Percentiles rank a stretch among this genome's conserved stretches.
Conservation (phyloP, 805 yeast species). For the Candida sakaeoensis region DNA sequence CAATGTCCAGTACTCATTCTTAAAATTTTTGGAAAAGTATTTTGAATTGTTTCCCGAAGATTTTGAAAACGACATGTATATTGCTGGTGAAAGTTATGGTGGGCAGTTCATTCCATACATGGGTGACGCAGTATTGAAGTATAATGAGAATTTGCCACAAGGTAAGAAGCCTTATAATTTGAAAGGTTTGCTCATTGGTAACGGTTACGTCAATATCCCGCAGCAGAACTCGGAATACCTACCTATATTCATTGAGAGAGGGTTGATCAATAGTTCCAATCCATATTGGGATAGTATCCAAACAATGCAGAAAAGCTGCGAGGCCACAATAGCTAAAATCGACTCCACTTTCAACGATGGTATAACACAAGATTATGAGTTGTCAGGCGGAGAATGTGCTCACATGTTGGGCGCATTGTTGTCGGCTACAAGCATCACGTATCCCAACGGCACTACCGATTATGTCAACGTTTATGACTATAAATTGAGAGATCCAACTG, state of each 20-base stretch:
- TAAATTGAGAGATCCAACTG: constrained; percentile 68
- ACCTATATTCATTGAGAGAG: constrained; percentile 62
- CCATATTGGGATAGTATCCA: constrained; percentile 40
- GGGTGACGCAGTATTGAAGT: constrained; percentile 55
- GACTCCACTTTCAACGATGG: constrained; percentile 15
- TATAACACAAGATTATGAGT: constrained; percentile 17
- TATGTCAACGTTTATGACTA: constrained; percentile 86
- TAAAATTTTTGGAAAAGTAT: constrained; percentile 63
- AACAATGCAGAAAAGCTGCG: constrained; percentile 56
- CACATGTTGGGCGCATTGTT: constrained; percentile 39
- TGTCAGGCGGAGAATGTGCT: constrained; percentile 43
- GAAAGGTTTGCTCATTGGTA: constrained; percentile 77
- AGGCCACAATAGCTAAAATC: constrained; percentile 41
- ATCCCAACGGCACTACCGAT: constrained; percentile 33
- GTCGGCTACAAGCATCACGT: constrained; percentile 22
- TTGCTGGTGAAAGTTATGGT: constrained; percentile 96
- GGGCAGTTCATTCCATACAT: constrained; percentile 95
- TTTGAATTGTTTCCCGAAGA: constrained; percentile 74
- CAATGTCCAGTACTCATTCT: constrained; percentile 59
- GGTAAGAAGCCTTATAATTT: constrained; percentile 37
- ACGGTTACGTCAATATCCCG: constrained; percentile 91
- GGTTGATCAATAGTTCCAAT: constrained; percentile 44
- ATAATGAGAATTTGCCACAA: constrained; percentile 28
- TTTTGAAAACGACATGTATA: constrained; percentile 53
- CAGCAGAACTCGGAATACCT: constrained; percentile 77